Conservation (phyloP, 148 eudicot species). For the Rhododendron williamsianum region DNA sequence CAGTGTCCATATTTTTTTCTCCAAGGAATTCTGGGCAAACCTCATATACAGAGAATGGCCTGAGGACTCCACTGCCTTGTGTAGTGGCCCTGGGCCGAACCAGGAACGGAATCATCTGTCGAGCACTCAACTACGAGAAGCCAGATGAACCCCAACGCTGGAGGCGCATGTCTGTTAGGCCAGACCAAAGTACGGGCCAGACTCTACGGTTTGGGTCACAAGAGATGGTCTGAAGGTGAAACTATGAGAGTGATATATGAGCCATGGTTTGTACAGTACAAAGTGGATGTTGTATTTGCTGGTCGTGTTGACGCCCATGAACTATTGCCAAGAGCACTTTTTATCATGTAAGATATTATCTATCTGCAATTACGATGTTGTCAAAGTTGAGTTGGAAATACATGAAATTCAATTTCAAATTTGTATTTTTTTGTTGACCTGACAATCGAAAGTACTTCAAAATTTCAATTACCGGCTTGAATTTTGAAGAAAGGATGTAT, state of each 20-base stretch:
- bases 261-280: constrained; percentile 29
- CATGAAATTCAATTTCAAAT: not conserved
- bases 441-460: too few species aligned
- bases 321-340: constrained; percentile 20
- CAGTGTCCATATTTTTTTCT: too few species aligned
- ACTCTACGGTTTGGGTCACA: too few species aligned
- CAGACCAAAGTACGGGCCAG: too few species aligned
- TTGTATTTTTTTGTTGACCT: too few species aligned
- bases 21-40: not conserved
- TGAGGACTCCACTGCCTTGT: not conserved
- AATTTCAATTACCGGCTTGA: not conserved
- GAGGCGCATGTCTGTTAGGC: too few species aligned
- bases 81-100: too few species aligned
- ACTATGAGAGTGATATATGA: constrained; percentile 33
- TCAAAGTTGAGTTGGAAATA: not conserved
- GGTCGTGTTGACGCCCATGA: constrained; percentile 44
- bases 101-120: too few species aligned
- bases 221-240: constrained; percentile 27
- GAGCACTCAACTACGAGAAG: too few species aligned
- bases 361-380: not conserved
- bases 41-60: not conserved
- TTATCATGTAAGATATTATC: too few species aligned
- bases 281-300: constrained; percentile 37
- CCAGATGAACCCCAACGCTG: too few species aligned
- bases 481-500: not conserved